Evolutionary conservation across 495 filamentous ascomycete genomes (phyloP).

Genomic region (Aspergillus nanangensis): DNA sequence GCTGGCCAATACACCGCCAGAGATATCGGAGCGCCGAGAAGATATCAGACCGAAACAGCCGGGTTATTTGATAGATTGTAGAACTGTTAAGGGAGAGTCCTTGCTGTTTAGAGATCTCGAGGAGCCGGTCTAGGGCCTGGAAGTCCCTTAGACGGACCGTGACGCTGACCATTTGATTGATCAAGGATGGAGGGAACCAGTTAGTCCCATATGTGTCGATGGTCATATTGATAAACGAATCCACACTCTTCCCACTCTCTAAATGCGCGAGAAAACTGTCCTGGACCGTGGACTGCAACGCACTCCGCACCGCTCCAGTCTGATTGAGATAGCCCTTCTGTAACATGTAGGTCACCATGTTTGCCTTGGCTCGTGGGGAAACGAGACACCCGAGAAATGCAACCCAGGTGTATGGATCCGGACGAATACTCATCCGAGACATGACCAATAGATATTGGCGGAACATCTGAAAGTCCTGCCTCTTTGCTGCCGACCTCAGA

Average conservation of each 20-base stretch:
- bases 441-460: constrained; percentile 27
- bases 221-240: constrained; percentile 32
- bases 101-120: constrained; percentile 25
- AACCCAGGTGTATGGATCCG: constrained; percentile 42
- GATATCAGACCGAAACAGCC: constrained; percentile 17
- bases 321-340: constrained; percentile 28
- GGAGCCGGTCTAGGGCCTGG: constrained; percentile 18
- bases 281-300: constrained; percentile 27
- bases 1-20: constrained; percentile 12
- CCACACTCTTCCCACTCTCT: constrained; percentile 25
- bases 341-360: constrained; percentile 30
- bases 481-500: constrained; percentile 28
- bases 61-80: constrained; percentile 17
- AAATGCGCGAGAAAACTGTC: constrained; percentile 31
- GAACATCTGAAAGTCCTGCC: constrained; percentile 32
- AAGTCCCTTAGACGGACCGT: constrained; percentile 17
- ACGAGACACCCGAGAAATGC: constrained; percentile 31
- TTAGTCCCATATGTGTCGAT: constrained; percentile 20
- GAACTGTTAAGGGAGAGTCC: constrained; percentile 15
- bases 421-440: constrained; percentile 27
- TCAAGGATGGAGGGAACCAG: constrained; percentile 29
- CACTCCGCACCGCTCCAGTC: constrained; percentile 13
- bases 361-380: constrained; percentile 23
- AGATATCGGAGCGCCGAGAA: constrained; percentile 18
- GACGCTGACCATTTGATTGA: constrained; percentile 35